phyloP scores from a whole-genome alignment of 495 filamentous ascomycete species.

The Lentithecium fluviatile region DNA sequence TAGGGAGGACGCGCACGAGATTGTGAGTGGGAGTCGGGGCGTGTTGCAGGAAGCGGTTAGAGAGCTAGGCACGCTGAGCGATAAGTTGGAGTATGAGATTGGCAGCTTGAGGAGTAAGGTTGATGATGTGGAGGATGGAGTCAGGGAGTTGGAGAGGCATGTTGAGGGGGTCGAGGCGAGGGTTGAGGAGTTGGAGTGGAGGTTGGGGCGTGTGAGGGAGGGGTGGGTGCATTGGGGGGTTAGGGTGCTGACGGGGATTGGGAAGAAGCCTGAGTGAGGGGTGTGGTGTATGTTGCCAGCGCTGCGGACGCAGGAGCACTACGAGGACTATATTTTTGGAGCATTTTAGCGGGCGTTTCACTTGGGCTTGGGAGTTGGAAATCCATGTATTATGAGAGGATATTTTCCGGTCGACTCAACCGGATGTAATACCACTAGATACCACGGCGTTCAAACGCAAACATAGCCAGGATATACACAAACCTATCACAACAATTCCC shows the following conservation, averaged over 20 bases:
- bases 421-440: no score
- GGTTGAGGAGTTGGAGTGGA: constrained; percentile 63
- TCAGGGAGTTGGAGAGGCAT: constrained; percentile 76
- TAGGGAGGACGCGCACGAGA: constrained; percentile 63
- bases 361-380: no score
- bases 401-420: no score
- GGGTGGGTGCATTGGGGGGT: constrained; percentile 55
- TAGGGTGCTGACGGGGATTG: constrained; percentile 59
- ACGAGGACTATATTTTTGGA: no score
- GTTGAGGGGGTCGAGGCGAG: constrained; percentile 75
- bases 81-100: constrained; percentile 94
- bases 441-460: no score
- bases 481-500: no score
- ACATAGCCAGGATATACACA: no score
- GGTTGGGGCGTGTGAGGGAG: constrained; percentile 22
- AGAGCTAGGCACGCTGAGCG: constrained; percentile 77
- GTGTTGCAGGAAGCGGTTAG: constrained; percentile 71
- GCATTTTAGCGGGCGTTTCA: no score
- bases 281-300: neutral
- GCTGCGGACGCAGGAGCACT: no score
- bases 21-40: constrained; percentile 64
- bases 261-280: constrained; percentile 37
- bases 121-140: constrained; percentile 81
- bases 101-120: constrained; percentile 76
- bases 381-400: no score